Conservation (phyloP, 495 filamentous ascomycete genomes). For the Pseudoneurospora amorphoporcata region DNA sequence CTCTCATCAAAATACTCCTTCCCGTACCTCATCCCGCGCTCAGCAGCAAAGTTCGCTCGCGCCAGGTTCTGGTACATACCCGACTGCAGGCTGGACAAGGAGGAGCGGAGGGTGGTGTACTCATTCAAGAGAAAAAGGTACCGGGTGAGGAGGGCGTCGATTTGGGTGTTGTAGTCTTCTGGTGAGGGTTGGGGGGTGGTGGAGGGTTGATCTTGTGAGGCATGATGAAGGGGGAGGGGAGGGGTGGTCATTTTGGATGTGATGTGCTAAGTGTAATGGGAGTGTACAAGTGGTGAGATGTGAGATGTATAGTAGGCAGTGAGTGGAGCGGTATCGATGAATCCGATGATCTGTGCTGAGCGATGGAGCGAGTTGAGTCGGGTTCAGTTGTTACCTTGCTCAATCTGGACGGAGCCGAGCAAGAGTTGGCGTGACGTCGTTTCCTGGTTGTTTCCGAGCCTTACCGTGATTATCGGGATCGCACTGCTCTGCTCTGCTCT, state of each 20-base stretch:
- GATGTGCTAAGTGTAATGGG: not conserved
- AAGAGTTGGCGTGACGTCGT: no score
- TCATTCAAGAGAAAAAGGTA: constrained; percentile 62
- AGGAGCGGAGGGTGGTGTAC: constrained; percentile 51
- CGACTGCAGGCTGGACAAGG: constrained; percentile 45
- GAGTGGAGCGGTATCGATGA: not conserved
- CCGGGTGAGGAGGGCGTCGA: constrained; percentile 58
- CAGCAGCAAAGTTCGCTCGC: constrained; percentile 60
- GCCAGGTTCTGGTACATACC: constrained; percentile 47
- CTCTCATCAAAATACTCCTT: constrained; percentile 60
- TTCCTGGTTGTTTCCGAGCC: not conserved
- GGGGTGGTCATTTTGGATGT: not conserved
- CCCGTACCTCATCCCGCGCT: constrained; percentile 53
- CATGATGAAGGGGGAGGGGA: not conserved
- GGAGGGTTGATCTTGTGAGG: not conserved
- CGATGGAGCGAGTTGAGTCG: no score
- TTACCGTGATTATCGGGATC: not conserved
- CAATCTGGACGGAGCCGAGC: no score
- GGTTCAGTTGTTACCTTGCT: no score
- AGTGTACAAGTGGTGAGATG: not conserved
- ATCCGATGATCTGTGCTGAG: not conserved
- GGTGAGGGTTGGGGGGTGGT: not conserved
- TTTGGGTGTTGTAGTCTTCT: constrained; percentile 6
- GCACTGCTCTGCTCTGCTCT: not conserved
- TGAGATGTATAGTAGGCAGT: not conserved